Evolutionary conservation across 106 monocot species (phyloP).

Genomic region (Triglochin maritima): DNA sequence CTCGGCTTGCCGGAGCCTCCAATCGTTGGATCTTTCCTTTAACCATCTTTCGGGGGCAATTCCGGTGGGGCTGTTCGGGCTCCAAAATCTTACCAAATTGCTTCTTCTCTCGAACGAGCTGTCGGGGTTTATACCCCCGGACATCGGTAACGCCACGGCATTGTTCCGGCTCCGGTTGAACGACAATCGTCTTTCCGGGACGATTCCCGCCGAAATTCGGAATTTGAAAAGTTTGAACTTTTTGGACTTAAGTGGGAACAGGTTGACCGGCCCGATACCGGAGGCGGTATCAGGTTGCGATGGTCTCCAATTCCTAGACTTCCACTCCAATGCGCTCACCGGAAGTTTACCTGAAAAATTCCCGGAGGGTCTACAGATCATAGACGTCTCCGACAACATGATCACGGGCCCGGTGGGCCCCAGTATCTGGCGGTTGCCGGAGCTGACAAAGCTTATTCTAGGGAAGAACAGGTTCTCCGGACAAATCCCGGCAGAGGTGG

Average conservation of each 20-base stretch:
- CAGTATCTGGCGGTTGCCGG: slow-evolving; percentile 30
- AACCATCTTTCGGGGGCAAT: slow-evolving; percentile 70
- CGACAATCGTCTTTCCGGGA: slow-evolving; percentile 46
- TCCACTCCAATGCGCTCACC: slow-evolving; percentile 61
- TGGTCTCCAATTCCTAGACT: slow-evolving; percentile 64
- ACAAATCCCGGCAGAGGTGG: slow-evolving; percentile 45
- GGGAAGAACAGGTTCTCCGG: slow-evolving; percentile 60
- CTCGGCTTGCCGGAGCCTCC: slow-evolving; percentile 42
- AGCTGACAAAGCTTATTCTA: slow-evolving; percentile 65
- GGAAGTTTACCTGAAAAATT: slow-evolving; percentile 46
- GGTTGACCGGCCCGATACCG: slow-evolving; percentile 45
- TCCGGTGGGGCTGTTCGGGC: slow-evolving; percentile 45
- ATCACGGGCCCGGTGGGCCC: slow-evolving; percentile 39
- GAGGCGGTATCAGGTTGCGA: slow-evolving; percentile 43
- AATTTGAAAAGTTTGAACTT: slow-evolving; percentile 65
- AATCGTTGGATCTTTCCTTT: slow-evolving; percentile 82
- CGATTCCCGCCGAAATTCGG: slow-evolving; percentile 66
- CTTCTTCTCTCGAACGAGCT: slow-evolving; percentile 69
- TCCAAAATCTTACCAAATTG: slow-evolving; percentile 77
- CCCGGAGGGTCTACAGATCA: slow-evolving; percentile 47
- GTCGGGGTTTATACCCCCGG: slow-evolving; percentile 67
- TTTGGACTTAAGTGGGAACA: slow-evolving; percentile 64
- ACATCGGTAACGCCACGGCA: slow-evolving; percentile 70
- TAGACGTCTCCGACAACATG: slow-evolving; percentile 64
- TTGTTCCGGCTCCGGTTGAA: slow-evolving; percentile 60